phyloP scores from a whole-genome alignment of 257 asterid genomes.

The Perilla frutescens region DNA sequence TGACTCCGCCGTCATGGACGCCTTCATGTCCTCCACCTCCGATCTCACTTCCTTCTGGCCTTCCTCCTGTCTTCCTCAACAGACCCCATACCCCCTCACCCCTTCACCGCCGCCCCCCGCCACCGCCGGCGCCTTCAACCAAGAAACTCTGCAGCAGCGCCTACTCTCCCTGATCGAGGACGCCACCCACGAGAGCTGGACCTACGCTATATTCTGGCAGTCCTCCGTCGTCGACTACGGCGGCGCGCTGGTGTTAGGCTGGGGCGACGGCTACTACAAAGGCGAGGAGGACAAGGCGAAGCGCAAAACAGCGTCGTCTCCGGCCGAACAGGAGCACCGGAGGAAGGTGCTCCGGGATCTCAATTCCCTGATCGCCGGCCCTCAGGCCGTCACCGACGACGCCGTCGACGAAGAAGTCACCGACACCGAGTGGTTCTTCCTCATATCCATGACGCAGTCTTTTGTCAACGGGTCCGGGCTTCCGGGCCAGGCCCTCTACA shows the following conservation, averaged over 20 bases:
- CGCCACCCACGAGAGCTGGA: constrained; percentile 75
- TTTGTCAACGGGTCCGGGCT: constrained; percentile 67
- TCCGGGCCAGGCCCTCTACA: constrained; percentile 76
- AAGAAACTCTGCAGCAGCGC: constrained; percentile 72
- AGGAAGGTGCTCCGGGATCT: constrained; percentile 78
- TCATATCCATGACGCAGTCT: constrained; percentile 83
- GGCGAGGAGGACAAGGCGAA: constrained; percentile 74
- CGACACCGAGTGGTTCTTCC: constrained; percentile 92
- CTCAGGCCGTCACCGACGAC: constrained; percentile 48
- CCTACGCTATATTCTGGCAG: constrained; percentile 90
- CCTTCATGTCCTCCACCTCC: constrained; percentile 53
- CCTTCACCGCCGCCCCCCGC: constrained; percentile 33
- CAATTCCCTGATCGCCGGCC: constrained; percentile 71
- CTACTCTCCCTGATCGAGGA: constrained; percentile 70
- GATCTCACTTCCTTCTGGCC: constrained; percentile 54
- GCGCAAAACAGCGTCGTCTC: constrained; percentile 46
- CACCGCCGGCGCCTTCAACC: constrained; percentile 43
- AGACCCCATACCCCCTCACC: constrained; percentile 24
- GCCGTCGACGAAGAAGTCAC: constrained; percentile 91
- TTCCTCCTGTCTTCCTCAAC: constrained; percentile 21
- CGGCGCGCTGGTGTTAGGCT: constrained; percentile 48
- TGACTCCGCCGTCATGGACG: constrained; percentile 47
- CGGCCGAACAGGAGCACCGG: constrained; percentile 77
- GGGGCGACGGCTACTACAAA: constrained; percentile 92
- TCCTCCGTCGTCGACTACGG: constrained; percentile 48